Conservation (phyloP, 1,139 yeast genomes). For the Hansenula lynferdii region DNA sequence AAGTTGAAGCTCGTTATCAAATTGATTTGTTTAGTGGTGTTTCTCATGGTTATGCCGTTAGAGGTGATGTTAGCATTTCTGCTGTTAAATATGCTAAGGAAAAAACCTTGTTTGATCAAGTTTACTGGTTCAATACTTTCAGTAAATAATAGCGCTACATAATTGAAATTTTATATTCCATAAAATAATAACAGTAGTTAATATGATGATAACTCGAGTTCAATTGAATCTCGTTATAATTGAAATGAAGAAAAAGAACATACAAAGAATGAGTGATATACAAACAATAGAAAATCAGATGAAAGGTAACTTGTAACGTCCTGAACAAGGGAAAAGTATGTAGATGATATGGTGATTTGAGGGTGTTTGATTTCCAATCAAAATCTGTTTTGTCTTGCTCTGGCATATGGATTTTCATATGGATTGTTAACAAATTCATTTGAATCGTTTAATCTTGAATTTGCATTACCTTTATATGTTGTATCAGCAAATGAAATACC, state of each 20-base stretch:
- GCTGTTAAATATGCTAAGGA: slow-evolving; percentile 62
- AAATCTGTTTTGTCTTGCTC: slow-evolving; percentile 14
- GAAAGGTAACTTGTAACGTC: no score
- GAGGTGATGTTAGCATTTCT: slow-evolving; percentile 63
- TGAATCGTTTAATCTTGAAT: slow-evolving; percentile 8
- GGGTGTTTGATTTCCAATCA: neutral
- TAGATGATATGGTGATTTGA: neutral
- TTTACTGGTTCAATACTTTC: slow-evolving; percentile 40
- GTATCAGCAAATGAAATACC: slow-evolving; percentile 21
- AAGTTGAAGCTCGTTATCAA: slow-evolving; percentile 48
- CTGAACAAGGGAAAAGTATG: no score
- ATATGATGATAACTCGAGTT: neutral
- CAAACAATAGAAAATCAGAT: no score
- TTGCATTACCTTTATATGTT: slow-evolving; percentile 21
- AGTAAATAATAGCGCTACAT: neutral
- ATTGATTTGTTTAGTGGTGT: slow-evolving; percentile 58
- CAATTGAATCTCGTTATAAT: no score
- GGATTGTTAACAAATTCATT: slow-evolving; percentile 8
- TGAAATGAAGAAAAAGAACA: no score
- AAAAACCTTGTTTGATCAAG: slow-evolving; percentile 57
- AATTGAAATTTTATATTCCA: neutral
- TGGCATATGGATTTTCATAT: slow-evolving; percentile 20
- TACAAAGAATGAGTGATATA: no score
- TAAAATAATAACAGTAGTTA: neutral
- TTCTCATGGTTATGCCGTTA: slow-evolving; percentile 69